Evolutionary conservation across 495 filamentous ascomycete genomes (phyloP).

Genomic region (Penicillium coprophilum): DNA sequence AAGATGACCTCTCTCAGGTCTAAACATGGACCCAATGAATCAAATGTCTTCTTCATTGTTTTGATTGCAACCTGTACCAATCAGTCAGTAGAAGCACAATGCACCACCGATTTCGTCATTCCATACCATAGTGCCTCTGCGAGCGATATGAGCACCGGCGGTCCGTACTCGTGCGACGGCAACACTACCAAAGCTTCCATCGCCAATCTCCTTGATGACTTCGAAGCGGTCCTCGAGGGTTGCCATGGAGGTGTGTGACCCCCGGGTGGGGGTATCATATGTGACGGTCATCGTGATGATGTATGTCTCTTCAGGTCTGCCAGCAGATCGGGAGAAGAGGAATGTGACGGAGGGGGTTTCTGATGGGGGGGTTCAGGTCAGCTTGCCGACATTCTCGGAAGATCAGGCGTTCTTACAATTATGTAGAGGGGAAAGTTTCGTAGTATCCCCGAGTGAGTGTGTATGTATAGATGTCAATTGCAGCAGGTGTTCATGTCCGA

Average conservation of each 20-base stretch:
- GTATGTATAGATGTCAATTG: conserved; percentile 23
- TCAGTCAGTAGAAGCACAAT: conserved; percentile 20
- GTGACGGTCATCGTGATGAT: conserved; percentile 63
- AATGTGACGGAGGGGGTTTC: conserved; percentile 18
- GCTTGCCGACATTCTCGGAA: conserved; percentile 13
- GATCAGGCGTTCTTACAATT: conserved; percentile 17
- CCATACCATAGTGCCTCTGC: conserved; percentile 85
- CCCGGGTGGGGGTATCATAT: conserved; percentile 61
- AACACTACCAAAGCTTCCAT: conserved; percentile 98
- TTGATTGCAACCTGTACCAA: conserved; percentile 87
- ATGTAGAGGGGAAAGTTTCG: conserved; percentile 25
- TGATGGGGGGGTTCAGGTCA: conserved; percentile 16
- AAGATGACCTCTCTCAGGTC: conserved; percentile 98
- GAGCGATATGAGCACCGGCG: conserved; percentile 83
- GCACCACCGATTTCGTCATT: conserved; percentile 3
- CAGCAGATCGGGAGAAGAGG: conserved; percentile 42
- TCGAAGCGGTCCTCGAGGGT: conserved; percentile 87
- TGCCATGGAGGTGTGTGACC: conserved; percentile 50
- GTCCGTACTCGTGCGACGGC: conserved; percentile 86
- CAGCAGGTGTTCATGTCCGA: conserved; percentile 23
- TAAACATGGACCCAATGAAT: conserved; percentile 82
- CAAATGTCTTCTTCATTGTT: conserved; percentile 99
- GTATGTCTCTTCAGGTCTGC: conserved; percentile 42
- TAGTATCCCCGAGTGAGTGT: conserved; percentile 8
- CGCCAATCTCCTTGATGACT: conserved; percentile 94